These are phyloP conservation scores for Boletellus ananas DNA, from an alignment of 768 basidiomycete genomes.

Conservation along the genomic window DNA sequence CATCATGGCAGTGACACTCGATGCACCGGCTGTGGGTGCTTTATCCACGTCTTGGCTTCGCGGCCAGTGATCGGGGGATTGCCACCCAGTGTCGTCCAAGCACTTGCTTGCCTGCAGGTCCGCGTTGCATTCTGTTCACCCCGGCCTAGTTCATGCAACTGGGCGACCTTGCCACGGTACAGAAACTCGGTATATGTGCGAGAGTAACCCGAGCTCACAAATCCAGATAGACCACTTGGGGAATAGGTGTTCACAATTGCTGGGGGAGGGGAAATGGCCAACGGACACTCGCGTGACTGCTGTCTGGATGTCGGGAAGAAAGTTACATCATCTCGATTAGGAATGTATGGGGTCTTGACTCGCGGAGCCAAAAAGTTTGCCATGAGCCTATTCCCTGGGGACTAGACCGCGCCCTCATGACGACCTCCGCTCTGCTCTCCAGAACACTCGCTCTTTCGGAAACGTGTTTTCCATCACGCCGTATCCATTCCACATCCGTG, in stretches of 20 bases:
- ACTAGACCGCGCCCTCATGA: conserved; percentile 2
- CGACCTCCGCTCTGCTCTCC: conserved; percentile 2
- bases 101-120: background rate
- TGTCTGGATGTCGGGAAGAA: background rate
- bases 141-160: too few relatives aligned
- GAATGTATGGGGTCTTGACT: background rate
- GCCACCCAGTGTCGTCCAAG: background rate
- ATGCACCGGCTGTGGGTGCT: background rate
- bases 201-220: too few relatives aligned
- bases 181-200: too few relatives aligned
- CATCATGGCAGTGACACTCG: background rate
- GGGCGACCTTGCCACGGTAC: too few relatives aligned
- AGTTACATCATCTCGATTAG: conserved; percentile 4
- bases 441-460: background rate
- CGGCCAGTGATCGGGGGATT: background rate
- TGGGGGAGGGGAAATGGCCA: background rate
- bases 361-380: conserved; percentile 5
- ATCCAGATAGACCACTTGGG: background rate
- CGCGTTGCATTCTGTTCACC: background rate
- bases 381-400: background rate
- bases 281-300: background rate
- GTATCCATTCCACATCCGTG: conserved; percentile 11
- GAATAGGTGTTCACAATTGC: background rate
- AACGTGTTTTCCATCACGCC: background rate
- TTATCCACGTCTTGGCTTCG: background rate